These are phyloP conservation scores for Fusarium circinatum DNA, from an alignment of 2,329 filamentous ascomycete species.

Conservation along the genomic window DNA sequence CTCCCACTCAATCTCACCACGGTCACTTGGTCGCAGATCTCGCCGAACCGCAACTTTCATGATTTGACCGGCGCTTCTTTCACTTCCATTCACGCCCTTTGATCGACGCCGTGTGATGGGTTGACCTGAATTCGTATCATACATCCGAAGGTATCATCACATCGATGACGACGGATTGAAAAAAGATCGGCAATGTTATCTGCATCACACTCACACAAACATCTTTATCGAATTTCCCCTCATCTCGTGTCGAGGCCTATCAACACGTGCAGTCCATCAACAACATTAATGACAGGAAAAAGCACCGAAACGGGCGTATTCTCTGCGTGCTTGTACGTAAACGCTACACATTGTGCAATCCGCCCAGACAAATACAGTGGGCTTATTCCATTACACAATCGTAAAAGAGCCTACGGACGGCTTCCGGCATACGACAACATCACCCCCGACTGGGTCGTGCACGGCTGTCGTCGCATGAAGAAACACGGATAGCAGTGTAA, in stretches of 20 bases:
- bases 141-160: background rate
- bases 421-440: slow-evolving; percentile 14
- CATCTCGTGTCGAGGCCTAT: slow-evolving; percentile 7
- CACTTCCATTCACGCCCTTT: slow-evolving; percentile 1
- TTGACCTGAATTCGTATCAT: slow-evolving; percentile 1
- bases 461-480: slow-evolving; percentile 29
- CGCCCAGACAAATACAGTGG: slow-evolving; percentile 18
- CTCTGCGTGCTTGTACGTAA: slow-evolving; percentile 34
- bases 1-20: slow-evolving; percentile 11
- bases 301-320: slow-evolving; percentile 18
- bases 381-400: slow-evolving; percentile 4
- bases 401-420: background rate
- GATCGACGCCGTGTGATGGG: slow-evolving; percentile 21
- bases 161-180: slow-evolving; percentile 28
- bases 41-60: slow-evolving; percentile 28
- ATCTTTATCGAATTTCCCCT: slow-evolving; percentile 23
- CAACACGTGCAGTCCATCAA: slow-evolving; percentile 23
- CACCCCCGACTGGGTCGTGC: slow-evolving; percentile 28
- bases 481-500: slow-evolving; percentile 10
- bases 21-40: slow-evolving; percentile 37
- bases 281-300: slow-evolving; percentile 5
- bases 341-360: slow-evolving; percentile 15
- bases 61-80: slow-evolving; percentile 28
- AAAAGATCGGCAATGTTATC: slow-evolving; percentile 23
- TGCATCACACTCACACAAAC: slow-evolving; percentile 10